Percentiles rank a stretch among this genome's conserved stretches.
phyloP scores from a whole-genome alignment of 2,329 filamentous ascomycete genomes.

The Reticulascus tulasneorum region DNA sequence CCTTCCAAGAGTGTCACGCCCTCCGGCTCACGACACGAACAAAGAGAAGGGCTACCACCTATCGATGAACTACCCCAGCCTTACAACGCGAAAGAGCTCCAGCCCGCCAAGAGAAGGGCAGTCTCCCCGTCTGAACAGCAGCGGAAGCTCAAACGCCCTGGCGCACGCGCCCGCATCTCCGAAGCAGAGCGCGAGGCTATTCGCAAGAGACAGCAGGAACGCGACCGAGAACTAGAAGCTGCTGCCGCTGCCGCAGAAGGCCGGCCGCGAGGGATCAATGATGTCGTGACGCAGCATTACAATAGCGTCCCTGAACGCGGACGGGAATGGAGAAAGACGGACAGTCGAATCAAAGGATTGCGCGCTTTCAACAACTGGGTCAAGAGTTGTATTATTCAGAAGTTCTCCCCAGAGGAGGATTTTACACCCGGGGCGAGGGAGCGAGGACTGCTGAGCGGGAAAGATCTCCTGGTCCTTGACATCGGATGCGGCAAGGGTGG shows the following conservation, averaged over 20 bases:
- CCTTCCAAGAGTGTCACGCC: slow-evolving; percentile 17
- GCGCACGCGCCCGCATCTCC: slow-evolving; percentile 62
- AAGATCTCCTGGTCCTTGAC: slow-evolving; percentile 78
- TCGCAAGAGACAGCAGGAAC: slow-evolving; percentile 57
- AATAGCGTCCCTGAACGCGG: slow-evolving; percentile 93
- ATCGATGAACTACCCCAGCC: slow-evolving; percentile 51
- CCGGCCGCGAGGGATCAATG: slow-evolving; percentile 57
- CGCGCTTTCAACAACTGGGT: slow-evolving; percentile 98
- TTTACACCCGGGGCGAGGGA: slow-evolving; percentile 59
- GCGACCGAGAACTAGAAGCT: slow-evolving; percentile 39
- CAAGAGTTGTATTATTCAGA: slow-evolving; percentile 95
- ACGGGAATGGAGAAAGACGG: slow-evolving; percentile 89
- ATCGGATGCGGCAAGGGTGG: slow-evolving; percentile 97
- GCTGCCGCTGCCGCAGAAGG: slow-evolving; percentile 32
- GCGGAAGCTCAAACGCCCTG: slow-evolving; percentile 66
- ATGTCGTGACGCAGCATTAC: slow-evolving; percentile 91
- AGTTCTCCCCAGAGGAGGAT: slow-evolving; percentile 82
- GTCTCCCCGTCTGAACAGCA: slow-evolving; percentile 52
- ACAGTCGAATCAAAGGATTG: slow-evolving; percentile 91
- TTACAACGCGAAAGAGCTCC: slow-evolving; percentile 56
- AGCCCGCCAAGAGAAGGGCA: slow-evolving; percentile 55
- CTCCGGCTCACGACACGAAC: slow-evolving; percentile 13
- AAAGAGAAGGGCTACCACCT: slow-evolving; percentile 23
- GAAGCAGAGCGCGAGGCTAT: slow-evolving; percentile 65
- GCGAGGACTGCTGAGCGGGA: slow-evolving; percentile 44